A percentile compares a stretch with the other conserved stretches of the same genome.
Evolutionary conservation across 306 rosid genomes (phyloP).

Genomic region (Datisca glomerata): DNA sequence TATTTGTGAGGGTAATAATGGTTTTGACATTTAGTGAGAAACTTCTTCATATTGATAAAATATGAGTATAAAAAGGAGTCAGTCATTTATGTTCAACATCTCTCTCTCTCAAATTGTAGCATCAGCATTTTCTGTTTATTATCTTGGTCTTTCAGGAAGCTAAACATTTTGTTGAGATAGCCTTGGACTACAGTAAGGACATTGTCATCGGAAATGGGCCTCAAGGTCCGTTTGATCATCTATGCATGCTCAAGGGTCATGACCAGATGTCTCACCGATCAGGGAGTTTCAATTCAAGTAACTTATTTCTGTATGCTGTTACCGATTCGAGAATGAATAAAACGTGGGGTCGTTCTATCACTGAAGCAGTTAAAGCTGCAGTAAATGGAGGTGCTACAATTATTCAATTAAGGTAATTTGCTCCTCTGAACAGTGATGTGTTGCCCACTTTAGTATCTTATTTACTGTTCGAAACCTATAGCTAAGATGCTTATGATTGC

Average conservation of each 20-base stretch:
- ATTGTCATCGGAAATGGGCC: conserved; percentile 69
- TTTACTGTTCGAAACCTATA: too few relatives aligned
- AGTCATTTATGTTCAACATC: too few relatives aligned
- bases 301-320: conserved; percentile 73
- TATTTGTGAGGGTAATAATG: too few relatives aligned
- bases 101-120: too few relatives aligned
- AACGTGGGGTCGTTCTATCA: conserved; percentile 75
- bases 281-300: conserved; percentile 47
- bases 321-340: conserved; percentile 79
- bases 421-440: too few relatives aligned
- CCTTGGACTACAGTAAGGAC: conserved; percentile 72
- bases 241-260: conserved; percentile 39
- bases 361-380: conserved; percentile 86
- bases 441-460: too few relatives aligned
- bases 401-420: conserved; percentile 62
- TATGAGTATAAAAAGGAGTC: too few relatives aligned
- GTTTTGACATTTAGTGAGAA: too few relatives aligned
- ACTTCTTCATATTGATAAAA: too few relatives aligned
- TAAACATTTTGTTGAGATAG: conserved; percentile 46
- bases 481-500: too few relatives aligned
- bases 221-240: conserved; percentile 87
- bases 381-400: conserved; percentile 91
- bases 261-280: conserved; percentile 25
- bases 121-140: too few relatives aligned
- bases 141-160: conserved; percentile 45